A percentile compares a stretch with the other conserved stretches of the same genome.
These are phyloP conservation scores for Sarocladium oryzae DNA, from an alignment of 2,329 filamentous ascomycete species.

Conservation along the genomic window DNA sequence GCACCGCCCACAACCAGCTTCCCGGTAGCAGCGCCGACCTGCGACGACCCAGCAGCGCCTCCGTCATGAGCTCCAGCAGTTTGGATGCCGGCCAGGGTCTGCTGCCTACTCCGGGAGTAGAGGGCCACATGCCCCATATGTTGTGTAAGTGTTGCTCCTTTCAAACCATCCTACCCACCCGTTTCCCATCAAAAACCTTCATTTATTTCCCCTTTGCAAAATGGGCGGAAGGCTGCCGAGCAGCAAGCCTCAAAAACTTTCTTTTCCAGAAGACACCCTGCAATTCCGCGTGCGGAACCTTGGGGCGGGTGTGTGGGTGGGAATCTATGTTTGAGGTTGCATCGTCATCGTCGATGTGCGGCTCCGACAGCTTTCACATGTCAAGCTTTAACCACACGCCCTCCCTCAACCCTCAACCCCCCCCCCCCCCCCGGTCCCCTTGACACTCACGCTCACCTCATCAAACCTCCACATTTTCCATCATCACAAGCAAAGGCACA, in stretches of 20 bases:
- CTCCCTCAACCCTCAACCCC: neutral
- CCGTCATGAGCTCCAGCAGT: conserved; percentile 26
- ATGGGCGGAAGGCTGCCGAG: no score
- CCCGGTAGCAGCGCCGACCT: conserved; percentile 28
- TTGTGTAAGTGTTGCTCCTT: conserved; percentile 35
- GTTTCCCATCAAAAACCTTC: neutral
- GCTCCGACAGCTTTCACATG: conserved; percentile 9
- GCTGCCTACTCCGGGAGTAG: conserved; percentile 23
- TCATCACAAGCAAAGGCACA: neutral
- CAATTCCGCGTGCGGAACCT: neutral
- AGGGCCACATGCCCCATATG: conserved; percentile 41
- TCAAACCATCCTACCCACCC: neutral
- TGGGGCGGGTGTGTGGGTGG: no score
- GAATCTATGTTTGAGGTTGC: neutral
- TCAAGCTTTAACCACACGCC: conserved; percentile 3
- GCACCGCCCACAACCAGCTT: neutral
- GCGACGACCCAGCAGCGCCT: conserved; percentile 30
- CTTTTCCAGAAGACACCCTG: no score
- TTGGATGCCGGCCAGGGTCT: conserved; percentile 15
- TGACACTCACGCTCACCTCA: no score
- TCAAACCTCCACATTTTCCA: neutral
- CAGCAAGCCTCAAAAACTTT: no score
- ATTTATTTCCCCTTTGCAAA: no score
- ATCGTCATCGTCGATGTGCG: conserved; percentile 2
- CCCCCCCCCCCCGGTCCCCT: neutral